Evolutionary conservation across 129 eudicot species (phyloP), one percentile per base, ranked within the genome.

Genomic region (Flaveria brownii): DNA sequence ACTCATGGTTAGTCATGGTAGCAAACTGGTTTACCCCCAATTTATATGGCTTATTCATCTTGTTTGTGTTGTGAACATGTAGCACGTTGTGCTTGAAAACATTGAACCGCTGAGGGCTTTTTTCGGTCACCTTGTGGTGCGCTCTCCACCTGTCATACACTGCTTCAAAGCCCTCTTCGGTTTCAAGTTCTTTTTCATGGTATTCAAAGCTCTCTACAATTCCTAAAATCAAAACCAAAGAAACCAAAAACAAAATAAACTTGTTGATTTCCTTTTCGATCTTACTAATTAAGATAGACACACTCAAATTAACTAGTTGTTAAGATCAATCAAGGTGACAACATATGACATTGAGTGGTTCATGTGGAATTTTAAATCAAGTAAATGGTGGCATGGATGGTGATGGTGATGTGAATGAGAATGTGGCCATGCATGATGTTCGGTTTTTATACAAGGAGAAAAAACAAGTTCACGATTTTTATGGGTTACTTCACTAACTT

Each of bases 81-180:
- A 74, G 82, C 25, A 81, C 88, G 57, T 88, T 91, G 17, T 82
- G 79, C 70, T 85, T 85, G 67, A 91, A 91, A 70, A 88, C 92
- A 51, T 91, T 88, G 72, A 85, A 91, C 22, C 90, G 83, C 68
- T 73, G 68, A 0, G 55, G 57, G 42, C 69, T 22, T 42, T 57
- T 55, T 83, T 57, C 80, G 87, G 82, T 78, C 60, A 86, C 68
- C 0, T 90, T 83, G 74, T 91, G 90, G 86, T 84, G 79, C 84
- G 68, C 76, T 74, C 93, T 73, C 97, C 94, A 91, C 84, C 94
- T 78, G 75, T 91, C 85, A 69, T 86, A 91, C 85, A 91, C 20
- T 1, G 72, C 83, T 84, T 87, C 83, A 46, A 91, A 43, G 8
- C 82, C 75, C 60, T 85, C 90, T 15, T 91, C 92, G 0, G 88